Conservation (phyloP, 2,329 filamentous ascomycete species). For the Rutstroemia sp. region DNA sequence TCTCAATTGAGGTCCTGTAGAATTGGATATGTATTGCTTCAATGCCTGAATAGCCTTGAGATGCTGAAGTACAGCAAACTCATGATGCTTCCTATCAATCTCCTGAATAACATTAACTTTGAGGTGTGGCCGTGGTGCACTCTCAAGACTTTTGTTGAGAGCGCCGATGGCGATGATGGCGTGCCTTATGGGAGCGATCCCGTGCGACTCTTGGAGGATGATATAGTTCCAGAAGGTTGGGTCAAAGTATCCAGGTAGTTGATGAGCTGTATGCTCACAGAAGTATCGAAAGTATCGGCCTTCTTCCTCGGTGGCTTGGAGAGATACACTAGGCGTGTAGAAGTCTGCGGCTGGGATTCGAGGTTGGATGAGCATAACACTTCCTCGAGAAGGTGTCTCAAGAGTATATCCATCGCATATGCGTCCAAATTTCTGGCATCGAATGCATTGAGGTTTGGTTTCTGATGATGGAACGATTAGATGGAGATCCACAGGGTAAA, state of each 20-base stretch:
- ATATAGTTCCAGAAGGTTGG: slow-evolving; percentile 55
- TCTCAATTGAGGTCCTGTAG: slow-evolving; percentile 36
- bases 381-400: slow-evolving; percentile 5
- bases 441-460: slow-evolving; percentile 50
- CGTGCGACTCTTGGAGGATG: slow-evolving; percentile 55
- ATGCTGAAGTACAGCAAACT: slow-evolving; percentile 52
- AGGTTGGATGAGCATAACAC: slow-evolving; percentile 17
- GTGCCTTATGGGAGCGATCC: slow-evolving; percentile 52
- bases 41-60: slow-evolving; percentile 48
- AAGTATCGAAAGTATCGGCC: slow-evolving; percentile 56
- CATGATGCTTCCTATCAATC: slow-evolving; percentile 44
- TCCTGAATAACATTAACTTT: slow-evolving; percentile 32
- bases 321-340: slow-evolving; percentile 28
- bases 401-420: slow-evolving; percentile 50
- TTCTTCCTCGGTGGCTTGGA: slow-evolving; percentile 46
- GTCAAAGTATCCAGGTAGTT: slow-evolving; percentile 60
- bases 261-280: slow-evolving; percentile 49
- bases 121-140: slow-evolving; percentile 20
- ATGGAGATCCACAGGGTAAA: not conserved
- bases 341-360: slow-evolving; percentile 24
- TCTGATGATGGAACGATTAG: slow-evolving; percentile 31
- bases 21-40: slow-evolving; percentile 36
- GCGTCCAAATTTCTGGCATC: slow-evolving; percentile 53
- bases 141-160: slow-evolving; percentile 55
- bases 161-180: slow-evolving; percentile 61